Percentiles rank a stretch among this genome's conserved stretches.
phyloP scores from a whole-genome alignment of 2,329 filamentous ascomycete species.

The Colletotrichum chrysophilum region DNA sequence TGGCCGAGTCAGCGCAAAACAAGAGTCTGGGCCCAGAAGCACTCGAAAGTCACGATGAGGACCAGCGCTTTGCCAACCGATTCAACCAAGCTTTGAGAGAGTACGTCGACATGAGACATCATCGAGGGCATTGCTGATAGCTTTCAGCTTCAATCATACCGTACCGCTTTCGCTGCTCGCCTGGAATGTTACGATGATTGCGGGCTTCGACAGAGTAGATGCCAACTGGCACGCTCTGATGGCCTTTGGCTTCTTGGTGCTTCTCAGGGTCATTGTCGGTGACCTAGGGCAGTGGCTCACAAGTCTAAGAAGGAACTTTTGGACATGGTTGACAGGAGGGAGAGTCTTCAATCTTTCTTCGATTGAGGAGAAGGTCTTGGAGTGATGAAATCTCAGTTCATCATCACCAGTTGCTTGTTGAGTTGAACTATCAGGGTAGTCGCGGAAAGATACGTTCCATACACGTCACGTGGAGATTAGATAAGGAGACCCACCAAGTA shows the following conservation, averaged over 20 bases:
- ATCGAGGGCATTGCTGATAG: rapidly evolving
- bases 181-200: rapidly evolving
- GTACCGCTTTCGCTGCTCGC: neutral
- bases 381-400: neutral
- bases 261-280: neutral
- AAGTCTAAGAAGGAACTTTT: neutral
- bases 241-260: neutral
- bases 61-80: neutral
- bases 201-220: neutral
- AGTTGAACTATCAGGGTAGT: neutral
- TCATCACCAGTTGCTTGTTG: neutral
- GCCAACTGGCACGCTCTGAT: neutral
- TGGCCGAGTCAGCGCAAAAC: neutral
- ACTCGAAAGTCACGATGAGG: neutral
- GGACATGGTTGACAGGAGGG: neutral
- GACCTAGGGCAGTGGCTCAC: neutral
- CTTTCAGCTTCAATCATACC: neutral
- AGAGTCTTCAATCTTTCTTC: neutral
- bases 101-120: neutral
- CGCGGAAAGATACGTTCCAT: neutral
- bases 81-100: neutral
- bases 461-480: neutral
- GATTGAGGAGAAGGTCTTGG: neutral
- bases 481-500: neutral
- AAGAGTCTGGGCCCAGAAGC: neutral